Evolutionary conservation across 345 rosid genomes (phyloP).

Genomic region (Hypericum androsaemum): DNA sequence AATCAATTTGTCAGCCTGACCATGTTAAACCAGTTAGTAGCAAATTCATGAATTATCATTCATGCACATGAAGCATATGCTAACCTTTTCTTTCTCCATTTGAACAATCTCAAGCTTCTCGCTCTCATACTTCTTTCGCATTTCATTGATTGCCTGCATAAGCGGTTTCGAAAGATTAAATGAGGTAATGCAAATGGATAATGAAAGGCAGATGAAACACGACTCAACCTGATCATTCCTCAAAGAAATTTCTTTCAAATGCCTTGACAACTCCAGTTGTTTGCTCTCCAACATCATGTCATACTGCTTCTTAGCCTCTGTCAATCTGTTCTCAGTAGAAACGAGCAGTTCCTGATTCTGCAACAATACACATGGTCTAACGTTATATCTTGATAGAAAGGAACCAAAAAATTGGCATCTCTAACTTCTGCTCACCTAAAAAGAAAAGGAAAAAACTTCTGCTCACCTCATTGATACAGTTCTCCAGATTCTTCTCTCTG

Average conservation of each 20-base stretch:
- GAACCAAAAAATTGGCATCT: constrained; percentile 4
- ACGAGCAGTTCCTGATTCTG: constrained; percentile 56
- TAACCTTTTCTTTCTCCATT: constrained; percentile 60
- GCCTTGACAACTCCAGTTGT: constrained; percentile 71
- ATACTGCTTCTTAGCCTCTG: constrained; percentile 57
- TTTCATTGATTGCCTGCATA: constrained; percentile 72
- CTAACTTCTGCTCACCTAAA: not conserved
- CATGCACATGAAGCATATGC: constrained; percentile 10
- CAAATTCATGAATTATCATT: constrained; percentile 15
- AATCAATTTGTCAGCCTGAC: constrained; percentile 46
- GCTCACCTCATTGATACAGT: constrained; percentile 51
- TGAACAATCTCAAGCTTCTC: constrained; percentile 62
- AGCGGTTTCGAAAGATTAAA: constrained; percentile 12
- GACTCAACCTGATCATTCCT: constrained; percentile 1
- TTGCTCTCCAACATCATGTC: constrained; percentile 77
- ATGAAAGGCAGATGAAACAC: constrained; percentile 33
- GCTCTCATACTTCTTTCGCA: constrained; percentile 67
- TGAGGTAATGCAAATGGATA: constrained; percentile 9
- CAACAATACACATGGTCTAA: constrained; percentile 16
- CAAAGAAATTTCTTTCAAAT: constrained; percentile 56
- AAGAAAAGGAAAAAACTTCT: not conserved
- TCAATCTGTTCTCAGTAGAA: constrained; percentile 59
- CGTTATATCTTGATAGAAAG: not conserved
- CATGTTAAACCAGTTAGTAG: constrained; percentile 1
- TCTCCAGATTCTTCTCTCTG: constrained; percentile 49